phyloP scores from a whole-genome alignment of 106 monocot genomes.

The Agapanthus africanus region DNA sequence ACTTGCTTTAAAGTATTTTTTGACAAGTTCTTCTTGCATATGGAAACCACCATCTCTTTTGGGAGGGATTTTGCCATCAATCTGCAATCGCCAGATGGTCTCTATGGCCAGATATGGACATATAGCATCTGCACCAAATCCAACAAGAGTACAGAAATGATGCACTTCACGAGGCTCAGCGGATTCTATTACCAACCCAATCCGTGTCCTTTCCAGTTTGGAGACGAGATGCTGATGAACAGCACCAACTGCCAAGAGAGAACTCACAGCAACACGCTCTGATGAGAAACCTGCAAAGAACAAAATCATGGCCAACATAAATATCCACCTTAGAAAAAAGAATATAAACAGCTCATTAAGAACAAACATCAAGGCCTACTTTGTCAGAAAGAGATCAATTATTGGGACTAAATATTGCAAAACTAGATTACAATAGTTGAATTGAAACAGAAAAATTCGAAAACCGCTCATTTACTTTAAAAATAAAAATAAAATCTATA shows the following conservation, averaged over 20 bases:
- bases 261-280: conserved; percentile 87
- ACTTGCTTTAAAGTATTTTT: conserved; percentile 85
- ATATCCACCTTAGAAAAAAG: too few relatives aligned
- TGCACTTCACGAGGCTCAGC: conserved; percentile 98
- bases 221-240: conserved; percentile 96
- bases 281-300: conserved; percentile 66
- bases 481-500: too few relatives aligned
- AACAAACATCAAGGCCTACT: too few relatives aligned
- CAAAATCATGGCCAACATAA: neutral
- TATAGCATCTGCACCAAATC: conserved; percentile 94
- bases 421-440: too few relatives aligned
- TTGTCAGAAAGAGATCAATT: too few relatives aligned
- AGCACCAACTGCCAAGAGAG: conserved; percentile 92
- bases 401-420: too few relatives aligned
- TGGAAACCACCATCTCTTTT: conserved; percentile 51
- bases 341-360: too few relatives aligned
- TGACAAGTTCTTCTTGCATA: conserved; percentile 64
- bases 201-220: conserved; percentile 85
- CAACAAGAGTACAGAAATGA: conserved; percentile 93
- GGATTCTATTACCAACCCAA: conserved; percentile 85
- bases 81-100: conserved; percentile 81
- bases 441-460: too few relatives aligned
- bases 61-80: conserved; percentile 87
- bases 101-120: conserved; percentile 94
- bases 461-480: too few relatives aligned